Evolutionary conservation across 2,329 filamentous ascomycete genomes (phyloP).

Genomic region (Penicillium sp.): DNA sequence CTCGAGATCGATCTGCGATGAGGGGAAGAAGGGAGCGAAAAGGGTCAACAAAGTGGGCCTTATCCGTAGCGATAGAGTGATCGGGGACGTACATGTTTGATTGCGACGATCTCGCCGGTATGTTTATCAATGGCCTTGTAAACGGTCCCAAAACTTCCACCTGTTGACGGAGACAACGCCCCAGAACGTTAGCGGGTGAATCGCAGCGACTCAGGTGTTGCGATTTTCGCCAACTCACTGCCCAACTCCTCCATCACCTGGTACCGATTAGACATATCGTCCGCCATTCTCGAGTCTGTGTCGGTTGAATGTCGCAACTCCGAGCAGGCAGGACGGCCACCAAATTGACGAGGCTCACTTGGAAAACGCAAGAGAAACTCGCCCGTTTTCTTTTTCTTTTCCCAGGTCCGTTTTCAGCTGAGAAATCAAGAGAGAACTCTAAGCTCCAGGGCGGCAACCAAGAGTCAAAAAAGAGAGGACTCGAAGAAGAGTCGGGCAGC

Average conservation of each 20-base stretch:
- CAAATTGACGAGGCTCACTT: slow-evolving; percentile 11
- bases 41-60: slow-evolving; percentile 11
- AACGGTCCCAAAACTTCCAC: slow-evolving; percentile 91
- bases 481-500: slow-evolving; percentile 5
- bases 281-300: slow-evolving; percentile 32
- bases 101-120: slow-evolving; percentile 88
- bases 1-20: slow-evolving; percentile 83
- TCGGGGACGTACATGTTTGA: slow-evolving; percentile 72
- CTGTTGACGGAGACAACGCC: slow-evolving; percentile 41
- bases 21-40: background rate
- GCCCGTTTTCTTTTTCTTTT: slow-evolving; percentile 6
- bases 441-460: slow-evolving; percentile 3
- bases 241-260: slow-evolving; percentile 94
- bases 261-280: slow-evolving; percentile 72
- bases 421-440: slow-evolving; percentile 1
- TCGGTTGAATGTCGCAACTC: slow-evolving; percentile 13
- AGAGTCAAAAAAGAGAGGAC: slow-evolving; percentile 8
- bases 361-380: slow-evolving; percentile 5
- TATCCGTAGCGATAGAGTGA: background rate
- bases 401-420: slow-evolving; percentile 2
- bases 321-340: slow-evolving; percentile 15
- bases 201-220: slow-evolving; percentile 1
- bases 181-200: slow-evolving; percentile 10
- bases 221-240: slow-evolving; percentile 54
- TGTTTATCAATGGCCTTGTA: slow-evolving; percentile 92